Evolutionary conservation across 2,329 filamentous ascomycete species (phyloP), one percentile per base, ranked within the genome.

Genomic region (Hypoxylon sp.): DNA sequence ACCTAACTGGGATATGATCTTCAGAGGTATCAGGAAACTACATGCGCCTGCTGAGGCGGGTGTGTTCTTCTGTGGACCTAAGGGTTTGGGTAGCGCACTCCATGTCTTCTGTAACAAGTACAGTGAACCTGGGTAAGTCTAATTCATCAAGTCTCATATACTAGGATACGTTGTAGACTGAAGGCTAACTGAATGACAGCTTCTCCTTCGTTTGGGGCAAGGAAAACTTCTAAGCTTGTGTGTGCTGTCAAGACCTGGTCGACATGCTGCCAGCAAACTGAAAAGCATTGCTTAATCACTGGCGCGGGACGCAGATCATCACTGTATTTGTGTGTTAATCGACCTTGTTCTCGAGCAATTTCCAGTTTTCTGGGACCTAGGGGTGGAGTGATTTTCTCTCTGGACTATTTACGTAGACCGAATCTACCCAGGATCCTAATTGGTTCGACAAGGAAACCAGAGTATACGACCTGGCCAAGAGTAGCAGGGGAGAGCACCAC

Each of bases 1-100:
- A 23, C 93, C 93, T 14, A 95, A 96, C 81, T 96, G 93, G 93
- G 92, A 96, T 77, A 93, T 93, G 88, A 92, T 97, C 75, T 96
- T 96, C 83, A 88, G 92, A 70, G 90, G 90, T 60, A 92, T 97
- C 77, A 85, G 92, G 75, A 94, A 94, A 80, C 87, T 96, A 70
- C 91, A 93, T 77, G 83, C 85, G 4, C 90, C 91, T 1, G 88
- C 88, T 50, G 91, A 93, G 80, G 90, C 89, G 1, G 91, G 91
- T 73, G 91, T 93, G 17, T 93, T 96, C 84, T 96, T 95, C 84
- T 96, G 93, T 77, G 93, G 93, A 0, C 93, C 93, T 34, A 95
- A 95, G 82, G 89, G 88, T 0, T 80, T 95, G 71, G 93, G 93
- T 55, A 93, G 90, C 76, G 83, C 89, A 66, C 80, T 96, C 77